These are phyloP conservation scores for Geoglossum glabrum DNA, from an alignment of 495 filamentous ascomycete species.

Conservation along the genomic window DNA sequence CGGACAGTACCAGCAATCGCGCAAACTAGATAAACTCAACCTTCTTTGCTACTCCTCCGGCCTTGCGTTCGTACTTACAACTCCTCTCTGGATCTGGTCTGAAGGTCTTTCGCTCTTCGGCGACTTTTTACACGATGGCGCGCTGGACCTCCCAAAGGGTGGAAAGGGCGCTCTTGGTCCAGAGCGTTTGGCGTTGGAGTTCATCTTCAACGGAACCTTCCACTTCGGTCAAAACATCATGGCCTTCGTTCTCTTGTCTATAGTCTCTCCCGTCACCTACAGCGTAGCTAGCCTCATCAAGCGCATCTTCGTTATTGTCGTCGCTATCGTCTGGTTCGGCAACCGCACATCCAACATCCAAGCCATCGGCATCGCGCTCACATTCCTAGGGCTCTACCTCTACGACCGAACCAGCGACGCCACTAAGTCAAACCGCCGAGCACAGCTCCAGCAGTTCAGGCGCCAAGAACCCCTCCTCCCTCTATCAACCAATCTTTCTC, in stretches of 20 bases:
- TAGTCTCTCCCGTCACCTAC: conserved; percentile 92
- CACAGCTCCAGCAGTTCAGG: conserved; percentile 35
- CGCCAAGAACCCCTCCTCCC: conserved; percentile 49
- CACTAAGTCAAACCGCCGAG: conserved; percentile 56
- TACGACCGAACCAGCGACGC: conserved; percentile 85
- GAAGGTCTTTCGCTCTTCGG: conserved; percentile 61
- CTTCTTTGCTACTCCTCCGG: conserved; percentile 90
- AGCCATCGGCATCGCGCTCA: conserved; percentile 65
- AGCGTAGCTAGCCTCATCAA: conserved; percentile 90
- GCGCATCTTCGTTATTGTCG: conserved; percentile 87
- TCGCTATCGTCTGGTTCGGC: conserved; percentile 92
- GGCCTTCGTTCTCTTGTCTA: conserved; percentile 74
- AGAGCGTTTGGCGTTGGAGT: conserved; percentile 56
- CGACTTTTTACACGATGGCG: conserved; percentile 49
- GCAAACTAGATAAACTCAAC: conserved; percentile 91
- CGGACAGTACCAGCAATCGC: conserved; percentile 26
- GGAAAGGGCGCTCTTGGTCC: conserved; percentile 55
- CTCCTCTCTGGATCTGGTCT: conserved; percentile 84
- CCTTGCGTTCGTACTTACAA: conserved; percentile 70
- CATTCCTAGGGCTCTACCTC: conserved; percentile 82
- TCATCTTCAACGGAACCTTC: conserved; percentile 90
- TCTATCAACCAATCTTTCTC: conserved; percentile 25
- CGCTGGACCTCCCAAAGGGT: conserved; percentile 32
- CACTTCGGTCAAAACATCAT: conserved; percentile 95
- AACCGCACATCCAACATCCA: conserved; percentile 67